phyloP scores from a whole-genome alignment of 768 basidiomycete genomes.

The Jaapia argillacea region DNA sequence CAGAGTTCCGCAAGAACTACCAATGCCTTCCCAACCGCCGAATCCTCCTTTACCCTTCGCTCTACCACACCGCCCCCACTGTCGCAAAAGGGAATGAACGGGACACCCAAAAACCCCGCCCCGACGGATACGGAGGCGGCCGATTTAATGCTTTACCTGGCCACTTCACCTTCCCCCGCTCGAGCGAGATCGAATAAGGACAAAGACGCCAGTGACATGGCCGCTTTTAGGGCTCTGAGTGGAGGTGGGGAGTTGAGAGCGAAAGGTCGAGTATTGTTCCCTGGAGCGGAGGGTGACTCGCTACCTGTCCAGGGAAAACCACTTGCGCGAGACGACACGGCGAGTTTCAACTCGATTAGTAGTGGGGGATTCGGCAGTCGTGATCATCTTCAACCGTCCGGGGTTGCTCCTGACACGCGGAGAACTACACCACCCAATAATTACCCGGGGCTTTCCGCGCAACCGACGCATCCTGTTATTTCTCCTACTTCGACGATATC shows the following conservation, averaged over 20 bases:
- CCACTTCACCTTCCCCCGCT: slow-evolving; percentile 76
- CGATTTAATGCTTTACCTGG: slow-evolving; percentile 77
- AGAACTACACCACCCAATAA: too few relatives aligned
- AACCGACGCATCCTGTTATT: too few relatives aligned
- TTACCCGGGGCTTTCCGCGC: too few relatives aligned
- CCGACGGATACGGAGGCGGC: slow-evolving; percentile 79
- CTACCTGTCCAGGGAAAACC: too few relatives aligned
- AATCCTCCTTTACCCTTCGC: slow-evolving; percentile 28
- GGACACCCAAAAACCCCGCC: slow-evolving; percentile 27
- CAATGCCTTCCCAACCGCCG: slow-evolving; percentile 26
- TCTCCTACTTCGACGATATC: too few relatives aligned
- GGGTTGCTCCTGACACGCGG: too few relatives aligned
- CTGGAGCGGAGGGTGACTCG: too few relatives aligned
- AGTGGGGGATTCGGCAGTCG: too few relatives aligned
- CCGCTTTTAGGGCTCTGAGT: slow-evolving; percentile 47
- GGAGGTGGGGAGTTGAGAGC: slow-evolving; percentile 39
- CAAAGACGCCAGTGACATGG: slow-evolving; percentile 38
- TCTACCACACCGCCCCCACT: slow-evolving; percentile 20
- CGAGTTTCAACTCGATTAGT: too few relatives aligned
- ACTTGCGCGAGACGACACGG: too few relatives aligned
- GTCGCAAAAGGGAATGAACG: slow-evolving; percentile 19
- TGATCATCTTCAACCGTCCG: too few relatives aligned
- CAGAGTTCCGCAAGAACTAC: slow-evolving; percentile 56
- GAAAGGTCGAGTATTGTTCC: slow-evolving; percentile 66
- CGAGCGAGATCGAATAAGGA: slow-evolving; percentile 38